A percentile compares a stretch with the other conserved stretches of the same genome.
Conservation (phyloP, 1,139 yeast species). For the Yamadazyma mexicana region DNA sequence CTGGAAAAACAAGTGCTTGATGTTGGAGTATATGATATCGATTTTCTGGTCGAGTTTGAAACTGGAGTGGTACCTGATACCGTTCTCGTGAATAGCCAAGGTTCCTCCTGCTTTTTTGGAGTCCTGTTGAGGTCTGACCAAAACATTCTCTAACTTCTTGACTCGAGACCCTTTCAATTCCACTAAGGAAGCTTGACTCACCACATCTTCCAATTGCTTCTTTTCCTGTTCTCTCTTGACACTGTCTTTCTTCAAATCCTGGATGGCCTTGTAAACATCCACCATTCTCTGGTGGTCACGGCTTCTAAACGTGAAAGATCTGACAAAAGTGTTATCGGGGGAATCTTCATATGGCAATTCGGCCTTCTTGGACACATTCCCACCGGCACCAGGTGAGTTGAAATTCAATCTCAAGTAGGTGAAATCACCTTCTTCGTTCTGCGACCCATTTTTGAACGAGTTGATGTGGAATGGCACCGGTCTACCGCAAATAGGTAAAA, state of each 20-base stretch:
- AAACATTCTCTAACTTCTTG: conserved; percentile 82
- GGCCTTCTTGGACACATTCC: conserved; percentile 63
- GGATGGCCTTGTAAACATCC: conserved; percentile 86
- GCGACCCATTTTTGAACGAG: conserved; percentile 90
- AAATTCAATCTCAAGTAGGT: conserved; percentile 89
- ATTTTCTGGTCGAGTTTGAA: conserved; percentile 81
- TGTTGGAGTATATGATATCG: conserved; percentile 85
- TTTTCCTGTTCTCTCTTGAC: conserved; percentile 88
- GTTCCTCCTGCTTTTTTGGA: conserved; percentile 93
- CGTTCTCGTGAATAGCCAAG: conserved; percentile 91
- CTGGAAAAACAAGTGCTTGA: conserved; percentile 92
- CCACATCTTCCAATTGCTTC: conserved; percentile 92
- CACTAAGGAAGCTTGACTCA: conserved; percentile 83
- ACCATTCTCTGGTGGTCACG: conserved; percentile 90
- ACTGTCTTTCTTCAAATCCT: conserved; percentile 89
- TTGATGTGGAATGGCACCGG: conserved; percentile 98
- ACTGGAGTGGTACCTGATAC: conserved; percentile 88
- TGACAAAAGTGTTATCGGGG: conserved; percentile 80
- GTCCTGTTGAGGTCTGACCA: conserved; percentile 94
- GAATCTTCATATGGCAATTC: conserved; percentile 91
- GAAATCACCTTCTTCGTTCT: conserved; percentile 94
- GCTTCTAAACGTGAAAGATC: conserved; percentile 86
- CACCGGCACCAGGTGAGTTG: conserved; percentile 89
- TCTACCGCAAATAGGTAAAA: conserved; percentile 90
- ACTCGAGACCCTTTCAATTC: conserved; percentile 81